Conservation (phyloP, 306 rosid genomes). For the Leucaena leucocephala region DNA sequence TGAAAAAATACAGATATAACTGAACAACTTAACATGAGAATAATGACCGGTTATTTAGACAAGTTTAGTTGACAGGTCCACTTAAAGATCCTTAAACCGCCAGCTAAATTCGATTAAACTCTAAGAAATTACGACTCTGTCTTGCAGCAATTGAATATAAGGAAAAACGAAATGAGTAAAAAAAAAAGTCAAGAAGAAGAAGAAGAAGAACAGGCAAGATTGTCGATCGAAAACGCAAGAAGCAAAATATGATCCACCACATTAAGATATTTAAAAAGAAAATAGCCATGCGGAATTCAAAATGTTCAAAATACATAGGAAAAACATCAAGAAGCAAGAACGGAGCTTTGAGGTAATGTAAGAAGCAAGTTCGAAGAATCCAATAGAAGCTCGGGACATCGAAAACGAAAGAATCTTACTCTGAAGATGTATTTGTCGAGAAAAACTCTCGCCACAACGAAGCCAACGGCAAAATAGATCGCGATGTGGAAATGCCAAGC, state of each 20-base stretch:
- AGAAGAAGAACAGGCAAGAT: not conserved
- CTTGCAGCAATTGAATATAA: not conserved
- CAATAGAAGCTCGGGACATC: not conserved
- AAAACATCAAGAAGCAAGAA: conserved; percentile 26
- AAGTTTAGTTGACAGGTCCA: not conserved
- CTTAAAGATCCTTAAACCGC: not conserved
- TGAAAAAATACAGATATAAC: not conserved
- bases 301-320: not conserved
- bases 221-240: not conserved
- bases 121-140: not conserved
- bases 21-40: not conserved
- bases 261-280: not conserved
- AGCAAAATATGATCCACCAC: not conserved
- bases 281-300: not conserved
- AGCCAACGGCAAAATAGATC: conserved; percentile 62
- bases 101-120: not conserved
- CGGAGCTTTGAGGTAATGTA: not conserved
- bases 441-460: conserved; percentile 57
- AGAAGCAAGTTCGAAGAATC: not conserved
- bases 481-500: conserved; percentile 64
- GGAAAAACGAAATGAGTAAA: not conserved
- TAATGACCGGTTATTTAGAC: not conserved
- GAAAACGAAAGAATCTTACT: conserved; percentile 53
- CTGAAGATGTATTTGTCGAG: conserved; percentile 76
- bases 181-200: not conserved